Percentiles rank a stretch among this genome's conserved stretches.
Evolutionary conservation across 2,329 filamentous ascomycete genomes (phyloP).

Genomic region (Penicillium sp.): DNA sequence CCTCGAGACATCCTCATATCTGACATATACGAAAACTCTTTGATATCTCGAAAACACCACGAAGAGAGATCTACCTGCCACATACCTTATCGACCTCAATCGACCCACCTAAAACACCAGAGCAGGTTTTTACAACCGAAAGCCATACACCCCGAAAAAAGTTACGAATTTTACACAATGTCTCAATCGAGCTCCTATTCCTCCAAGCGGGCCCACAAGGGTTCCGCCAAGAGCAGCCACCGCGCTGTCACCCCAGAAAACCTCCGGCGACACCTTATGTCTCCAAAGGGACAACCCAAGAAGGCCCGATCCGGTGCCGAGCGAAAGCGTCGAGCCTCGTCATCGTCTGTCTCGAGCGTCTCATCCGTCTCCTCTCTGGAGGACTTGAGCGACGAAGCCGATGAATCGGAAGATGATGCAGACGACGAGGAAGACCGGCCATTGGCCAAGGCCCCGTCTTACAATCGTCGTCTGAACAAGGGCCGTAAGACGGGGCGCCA

Average conservation of each 20-base stretch:
- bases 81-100: neutral
- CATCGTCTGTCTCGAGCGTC: slow-evolving; percentile 37
- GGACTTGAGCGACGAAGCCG: slow-evolving; percentile 35
- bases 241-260: slow-evolving; percentile 24
- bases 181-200: slow-evolving; percentile 26
- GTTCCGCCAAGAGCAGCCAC: slow-evolving; percentile 23
- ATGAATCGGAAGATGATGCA: slow-evolving; percentile 38
- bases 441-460: slow-evolving; percentile 42
- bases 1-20: slow-evolving; percentile 8
- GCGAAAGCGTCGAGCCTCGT: slow-evolving; percentile 34
- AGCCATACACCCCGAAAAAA: neutral
- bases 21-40: slow-evolving; percentile 1
- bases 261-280: slow-evolving; percentile 19
- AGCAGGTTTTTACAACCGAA: slow-evolving; percentile 1
- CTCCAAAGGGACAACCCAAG: slow-evolving; percentile 22
- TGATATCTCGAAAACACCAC: neutral
- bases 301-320: slow-evolving; percentile 26
- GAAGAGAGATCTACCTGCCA: neutral
- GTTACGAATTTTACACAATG: slow-evolving; percentile 8
- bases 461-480: slow-evolving; percentile 32
- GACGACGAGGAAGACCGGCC: slow-evolving; percentile 45
- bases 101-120: neutral
- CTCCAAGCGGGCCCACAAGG: slow-evolving; percentile 28
- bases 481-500: slow-evolving; percentile 42
- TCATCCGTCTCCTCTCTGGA: slow-evolving; percentile 36